These are phyloP conservation scores for Calonectria henricotiae DNA, from an alignment of 2,329 filamentous ascomycete species.

Conservation along the genomic window DNA sequence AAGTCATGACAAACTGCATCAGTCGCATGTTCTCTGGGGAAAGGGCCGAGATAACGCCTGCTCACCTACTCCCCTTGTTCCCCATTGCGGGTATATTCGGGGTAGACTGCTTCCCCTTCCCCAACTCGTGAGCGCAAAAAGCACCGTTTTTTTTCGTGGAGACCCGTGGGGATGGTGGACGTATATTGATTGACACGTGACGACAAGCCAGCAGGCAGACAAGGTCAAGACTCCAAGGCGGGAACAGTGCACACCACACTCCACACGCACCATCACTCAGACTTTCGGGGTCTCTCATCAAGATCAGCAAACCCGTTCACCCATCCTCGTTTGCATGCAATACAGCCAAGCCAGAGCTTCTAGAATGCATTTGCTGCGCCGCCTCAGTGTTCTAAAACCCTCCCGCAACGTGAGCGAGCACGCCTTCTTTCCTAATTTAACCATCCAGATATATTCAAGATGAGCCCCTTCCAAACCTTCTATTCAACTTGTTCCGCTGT, in stretches of 20 bases:
- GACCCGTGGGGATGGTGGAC: conserved; percentile 23
- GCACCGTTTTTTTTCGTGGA: conserved; percentile 8
- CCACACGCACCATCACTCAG: background rate
- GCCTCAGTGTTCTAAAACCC: background rate
- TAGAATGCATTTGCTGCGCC: background rate
- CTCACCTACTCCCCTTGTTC: conserved; percentile 38
- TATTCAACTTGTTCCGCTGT: background rate
- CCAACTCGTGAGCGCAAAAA: conserved; percentile 2
- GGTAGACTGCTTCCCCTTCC: conserved; percentile 39
- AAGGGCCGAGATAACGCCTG: conserved; percentile 49
- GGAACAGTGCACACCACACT: background rate
- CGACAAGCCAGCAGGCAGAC: background rate
- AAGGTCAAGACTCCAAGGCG: background rate
- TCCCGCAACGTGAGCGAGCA: background rate
- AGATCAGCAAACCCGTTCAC: conserved; percentile 8
- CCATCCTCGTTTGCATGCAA: conserved; percentile 7
- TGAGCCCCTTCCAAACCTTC: background rate
- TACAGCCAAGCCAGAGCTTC: conserved; percentile 24
- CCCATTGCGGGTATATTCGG: conserved; percentile 42
- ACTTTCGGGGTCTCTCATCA: conserved; percentile 7
- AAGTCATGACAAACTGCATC: conserved; percentile 23
- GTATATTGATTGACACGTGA: background rate
- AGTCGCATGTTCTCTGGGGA: conserved; percentile 47
- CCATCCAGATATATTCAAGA: conserved; percentile 22
- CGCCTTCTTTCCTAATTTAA: conserved; percentile 6